These are phyloP conservation scores for Mycena rebaudengoi DNA, from an alignment of 768 basidiomycete species.

Conservation along the genomic window DNA sequence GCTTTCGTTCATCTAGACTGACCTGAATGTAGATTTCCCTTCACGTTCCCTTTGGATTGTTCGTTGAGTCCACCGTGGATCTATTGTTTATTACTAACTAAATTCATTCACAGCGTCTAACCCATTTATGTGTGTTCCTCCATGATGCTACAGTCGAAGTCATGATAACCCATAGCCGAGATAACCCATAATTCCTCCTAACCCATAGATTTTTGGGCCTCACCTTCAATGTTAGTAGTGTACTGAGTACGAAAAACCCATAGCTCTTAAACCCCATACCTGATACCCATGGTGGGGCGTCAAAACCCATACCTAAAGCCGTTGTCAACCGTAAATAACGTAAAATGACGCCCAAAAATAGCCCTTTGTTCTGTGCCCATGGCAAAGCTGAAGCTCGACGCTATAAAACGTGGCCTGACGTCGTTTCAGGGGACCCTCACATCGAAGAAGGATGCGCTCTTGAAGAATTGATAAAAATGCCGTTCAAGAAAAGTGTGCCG, in stretches of 20 bases:
- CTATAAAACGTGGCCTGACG: background rate
- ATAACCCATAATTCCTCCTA: conserved; percentile 19
- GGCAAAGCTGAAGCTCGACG: background rate
- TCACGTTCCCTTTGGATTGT: too few species aligned
- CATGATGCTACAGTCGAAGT: conserved; percentile 17
- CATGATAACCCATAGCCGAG: conserved; percentile 13
- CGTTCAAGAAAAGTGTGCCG: too few species aligned
- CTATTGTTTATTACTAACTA: too few species aligned
- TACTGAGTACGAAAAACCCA: conserved; percentile 1
- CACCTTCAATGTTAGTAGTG: conserved; percentile 3
- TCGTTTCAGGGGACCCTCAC: background rate
- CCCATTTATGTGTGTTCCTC: conserved; percentile 3
- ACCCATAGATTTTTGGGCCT: conserved; percentile 13
- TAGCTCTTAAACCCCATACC: background rate
- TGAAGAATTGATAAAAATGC: too few species aligned
- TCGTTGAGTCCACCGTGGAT: too few species aligned
- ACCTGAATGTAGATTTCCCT: too few species aligned
- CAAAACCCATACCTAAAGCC: background rate
- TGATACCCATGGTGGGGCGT: background rate
- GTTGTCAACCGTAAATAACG: background rate
- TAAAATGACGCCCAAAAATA: background rate
- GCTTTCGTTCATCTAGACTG: too few species aligned
- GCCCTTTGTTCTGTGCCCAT: background rate
- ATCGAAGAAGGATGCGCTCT: background rate
- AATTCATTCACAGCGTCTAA: too few species aligned